Evolutionary conservation across 768 basidiomycete species (phyloP).

Genomic region (Macrolepiota albuminosa): DNA sequence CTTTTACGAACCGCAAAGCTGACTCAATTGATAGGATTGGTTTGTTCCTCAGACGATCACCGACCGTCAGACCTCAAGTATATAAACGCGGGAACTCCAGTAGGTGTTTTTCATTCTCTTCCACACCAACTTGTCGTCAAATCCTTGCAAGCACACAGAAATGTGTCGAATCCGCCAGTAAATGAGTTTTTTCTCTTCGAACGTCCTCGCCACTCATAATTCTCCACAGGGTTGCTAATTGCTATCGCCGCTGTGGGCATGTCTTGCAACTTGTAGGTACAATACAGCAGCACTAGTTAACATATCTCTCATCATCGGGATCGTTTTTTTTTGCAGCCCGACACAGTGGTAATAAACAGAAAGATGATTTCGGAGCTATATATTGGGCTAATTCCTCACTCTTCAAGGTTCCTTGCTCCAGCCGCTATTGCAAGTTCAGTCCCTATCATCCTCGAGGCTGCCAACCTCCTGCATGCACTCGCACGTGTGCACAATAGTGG

Average conservation of each 20-base stretch:
- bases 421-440: conserved; percentile 45
- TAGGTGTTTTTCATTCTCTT: not conserved
- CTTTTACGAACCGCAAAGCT: not conserved
- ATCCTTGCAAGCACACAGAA: not conserved
- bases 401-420: conserved; percentile 10
- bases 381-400: not conserved
- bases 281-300: not conserved
- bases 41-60: not conserved
- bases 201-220: not conserved
- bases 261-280: conserved; percentile 6
- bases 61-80: not conserved
- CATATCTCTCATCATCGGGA: not conserved
- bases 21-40: not conserved
- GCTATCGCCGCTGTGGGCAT: conserved; percentile 12
- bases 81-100: not conserved
- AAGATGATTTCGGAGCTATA: not conserved
- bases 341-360: not conserved
- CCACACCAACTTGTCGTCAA: not conserved
- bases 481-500: conserved; percentile 42
- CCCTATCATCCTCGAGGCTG: conserved; percentile 44
- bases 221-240: conserved; percentile 9
- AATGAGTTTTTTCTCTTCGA: not conserved
- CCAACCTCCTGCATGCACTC: conserved; percentile 35
- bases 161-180: conserved; percentile 15
- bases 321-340: not conserved